Base-by-base conservation (phyloP, 73 alveolate genomes). In the Diophrys sp. region DNA sequence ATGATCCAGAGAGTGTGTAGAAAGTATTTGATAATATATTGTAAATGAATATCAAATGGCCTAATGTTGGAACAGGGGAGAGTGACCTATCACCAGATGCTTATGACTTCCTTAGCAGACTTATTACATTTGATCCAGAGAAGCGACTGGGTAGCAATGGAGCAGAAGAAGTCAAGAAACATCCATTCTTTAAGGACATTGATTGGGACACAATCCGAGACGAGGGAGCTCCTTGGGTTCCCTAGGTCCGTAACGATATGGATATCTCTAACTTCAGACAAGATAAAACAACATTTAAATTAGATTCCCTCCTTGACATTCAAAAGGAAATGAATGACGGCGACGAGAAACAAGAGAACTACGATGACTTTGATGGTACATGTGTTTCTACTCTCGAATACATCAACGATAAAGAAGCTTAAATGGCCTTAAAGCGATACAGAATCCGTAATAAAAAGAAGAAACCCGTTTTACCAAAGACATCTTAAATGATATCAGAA, bases 51-150 rank as follows among this genome's bases (percentile, higher is more conserved):
- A 76, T 92, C n/a, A 69, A 33, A 18, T 87, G 80, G 76, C 94
- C 94, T 32, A 5, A n/a, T n/a, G n/a, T n/a, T n/a, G 74, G 74
- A 32, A 85, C 82, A 14, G 31, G 31, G 23, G 98, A 93, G 33
- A 98, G 89, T 1, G 96, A 82, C 24, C 83, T 93, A 29, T 89
- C 98, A n/a, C 81, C 91, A 1, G 95, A 87, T 67, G 97, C 98
- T 14, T 71, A 87, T 74, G 98, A 92, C 83, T 84, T 96, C 62
- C 92, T 96, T 62, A 85, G 91, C 78, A 81, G 89, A 56, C 88
- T 96, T 29, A 70, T 96, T n/a, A 77, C 69, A 2, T 79, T 73
- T 28, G 95, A 96, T 81, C 92, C 91, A 32, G 72, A 80, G 71
- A 85, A 92, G 44, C 87, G 99, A 79, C 75, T 96, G 29, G 99